Evolutionary conservation across 2,329 filamentous ascomycete genomes (phyloP), one percentile per base, ranked within the genome.

Genomic region (Fusarium dimerum): DNA sequence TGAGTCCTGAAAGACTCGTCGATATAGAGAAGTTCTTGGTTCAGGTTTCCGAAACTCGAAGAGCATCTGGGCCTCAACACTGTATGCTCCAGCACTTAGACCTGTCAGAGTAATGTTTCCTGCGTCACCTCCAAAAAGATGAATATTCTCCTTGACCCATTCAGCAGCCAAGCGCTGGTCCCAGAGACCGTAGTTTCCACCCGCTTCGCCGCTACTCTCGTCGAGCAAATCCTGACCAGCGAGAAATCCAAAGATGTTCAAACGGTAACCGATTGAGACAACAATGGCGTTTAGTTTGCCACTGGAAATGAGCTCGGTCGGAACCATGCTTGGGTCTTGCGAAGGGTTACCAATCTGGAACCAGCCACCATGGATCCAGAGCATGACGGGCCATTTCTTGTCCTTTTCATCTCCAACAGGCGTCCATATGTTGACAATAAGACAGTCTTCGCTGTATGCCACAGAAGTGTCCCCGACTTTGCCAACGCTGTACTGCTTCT

Each of bases 161-260:
- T 80, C 70, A 9, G 80, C 64, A 1, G 78, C 79, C 12, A 76
- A 64, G 2, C 75, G 66, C 55, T 82, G 78, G 54, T 83, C 80
- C 61, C 72, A 74, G 0, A 77, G 65, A 2, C 75, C 75, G 53
- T 70, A 73, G 52, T 77, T 77, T 2, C 73, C 56, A 6, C 30
- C 56, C 65, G 61, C 58, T 13, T 41, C 49, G 17, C 40, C 61
- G 18, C 30, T 41, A 32, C 63, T 66, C 8, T 70, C 66, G 1
- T 48, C 43, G 1, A 65, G 45, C 4, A 78, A 65, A 11, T 74
- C 70, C 4, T 69, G 51, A 2, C 76, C 71, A 1, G 75, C 73
- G 4, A 80, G 61, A 55, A 81, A 81, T 0, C 78, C 78, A 40
- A 80, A 79, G 0, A 78, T 63, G 29, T 78, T 78, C 6, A 62